Evolutionary conservation across 1,139 yeast species (phyloP).

Genomic region (Suhomyces bribrorum): DNA sequence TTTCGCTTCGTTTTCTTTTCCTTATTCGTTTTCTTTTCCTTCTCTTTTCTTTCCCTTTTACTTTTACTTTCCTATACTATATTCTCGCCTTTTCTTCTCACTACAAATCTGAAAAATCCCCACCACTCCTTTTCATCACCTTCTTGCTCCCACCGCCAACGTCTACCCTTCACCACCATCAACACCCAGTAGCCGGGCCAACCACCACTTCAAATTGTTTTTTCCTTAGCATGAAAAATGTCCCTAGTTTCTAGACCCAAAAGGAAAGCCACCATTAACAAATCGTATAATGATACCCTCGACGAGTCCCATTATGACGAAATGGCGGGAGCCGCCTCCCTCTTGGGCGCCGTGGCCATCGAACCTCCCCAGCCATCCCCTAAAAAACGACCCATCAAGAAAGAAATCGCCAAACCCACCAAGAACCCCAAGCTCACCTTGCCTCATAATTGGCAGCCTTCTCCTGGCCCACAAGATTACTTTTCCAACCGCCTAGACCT

Average conservation of each 20-base stretch:
- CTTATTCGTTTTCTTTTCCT: neutral
- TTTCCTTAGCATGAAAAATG: slow-evolving; percentile 15
- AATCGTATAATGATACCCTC: slow-evolving; percentile 41
- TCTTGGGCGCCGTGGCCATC: neutral
- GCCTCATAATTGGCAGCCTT: slow-evolving; percentile 47
- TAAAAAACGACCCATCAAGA: slow-evolving; percentile 9
- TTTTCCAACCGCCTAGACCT: slow-evolving; percentile 41
- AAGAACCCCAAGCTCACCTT: slow-evolving; percentile 12
- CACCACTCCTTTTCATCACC: neutral
- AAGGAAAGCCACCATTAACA: slow-evolving; percentile 48
- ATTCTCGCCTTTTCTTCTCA: neutral
- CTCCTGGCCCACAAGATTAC: slow-evolving; percentile 30
- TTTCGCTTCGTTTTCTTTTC: no score
- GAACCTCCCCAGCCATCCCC: slow-evolving; percentile 2
- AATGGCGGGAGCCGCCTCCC: neutral
- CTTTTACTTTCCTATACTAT: no score
- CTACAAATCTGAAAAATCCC: neutral
- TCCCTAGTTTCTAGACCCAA: slow-evolving; percentile 37
- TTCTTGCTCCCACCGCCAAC: no score
- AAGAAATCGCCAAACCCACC: slow-evolving; percentile 4
- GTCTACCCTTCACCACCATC: neutral
- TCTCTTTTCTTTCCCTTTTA: neutral
- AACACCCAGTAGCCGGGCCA: no score
- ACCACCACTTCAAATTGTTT: neutral
- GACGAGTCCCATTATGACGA: slow-evolving; percentile 39